Evolutionary conservation across 257 asterid species (phyloP), one percentile per base, ranked within the genome.

Genomic region (Osmanthus fragrans): DNA sequence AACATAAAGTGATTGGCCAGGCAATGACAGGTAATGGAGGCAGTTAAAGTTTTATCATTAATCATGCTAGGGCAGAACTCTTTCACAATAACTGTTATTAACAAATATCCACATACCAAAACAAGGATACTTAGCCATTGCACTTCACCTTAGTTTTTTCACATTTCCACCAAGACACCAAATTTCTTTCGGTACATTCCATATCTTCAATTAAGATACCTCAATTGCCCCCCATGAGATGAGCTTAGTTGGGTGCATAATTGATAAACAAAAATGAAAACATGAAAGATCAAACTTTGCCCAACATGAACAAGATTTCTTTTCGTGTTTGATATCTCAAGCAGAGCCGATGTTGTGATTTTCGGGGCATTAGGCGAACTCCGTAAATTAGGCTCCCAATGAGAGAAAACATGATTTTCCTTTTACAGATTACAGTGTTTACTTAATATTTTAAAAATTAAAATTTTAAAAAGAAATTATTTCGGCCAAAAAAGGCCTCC

Each of bases 131-230:
- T 19, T 6, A 56, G 15, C 4, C 66, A 63, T 18, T 63, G 69
- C 69, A 63, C 33, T 63, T 25, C 4, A 25, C 19, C 3, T 9
- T 23, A 21, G 1, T 29, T 18, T 49, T 25, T n/a, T 39, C 12
- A 33, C 18, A 23, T 34, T 68, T 67, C 29, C 16, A 63, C 37
- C 71, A 78, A 40, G 32, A 49, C 29, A 58, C 75, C 32, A 70
- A 71, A 58, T 36, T 19, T 71, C 71, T 63, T 63, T 63, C 6
- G 32, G 8, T 7, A 30, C 21, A 58, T 77, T 78, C 42, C 66
- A n/a, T 65, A 56, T 51, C 76, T 77, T 72, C 68, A 42, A 47
- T 39, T 78, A 47, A 65, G n/a, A 65, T 74, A 68, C 16, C 29
- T 40, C 49, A 80, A 78, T 18, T 10, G 33, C 71, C 64, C 70